Percentiles rank a stretch among this genome's conserved stretches.
Conservation (phyloP, 2,329 filamentous ascomycete genomes). For the Fusarium palustre region DNA sequence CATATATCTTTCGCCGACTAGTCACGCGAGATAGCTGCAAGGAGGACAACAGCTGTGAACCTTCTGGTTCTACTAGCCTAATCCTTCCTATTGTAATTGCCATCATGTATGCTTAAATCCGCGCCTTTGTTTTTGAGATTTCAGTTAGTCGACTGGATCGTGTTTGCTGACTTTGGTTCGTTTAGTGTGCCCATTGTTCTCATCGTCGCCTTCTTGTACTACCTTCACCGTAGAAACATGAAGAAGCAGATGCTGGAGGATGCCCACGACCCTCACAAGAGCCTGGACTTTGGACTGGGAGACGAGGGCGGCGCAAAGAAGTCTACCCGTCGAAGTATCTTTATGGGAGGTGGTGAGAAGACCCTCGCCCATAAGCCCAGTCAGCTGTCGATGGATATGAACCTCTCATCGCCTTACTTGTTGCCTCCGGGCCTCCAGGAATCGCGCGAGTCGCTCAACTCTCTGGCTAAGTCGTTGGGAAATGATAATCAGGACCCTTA, state of each 20-base stretch:
- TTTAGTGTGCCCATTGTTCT: conserved; percentile 79
- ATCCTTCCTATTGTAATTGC: conserved; percentile 76
- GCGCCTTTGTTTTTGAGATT: conserved; percentile 4
- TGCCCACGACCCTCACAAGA: conserved; percentile 85
- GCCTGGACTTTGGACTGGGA: conserved; percentile 89
- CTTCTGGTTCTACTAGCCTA: conserved; percentile 58
- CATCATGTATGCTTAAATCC: conserved; percentile 70
- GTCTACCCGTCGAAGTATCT: conserved; percentile 51
- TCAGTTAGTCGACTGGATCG: conserved; percentile 3
- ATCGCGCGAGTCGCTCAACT: conserved; percentile 88
- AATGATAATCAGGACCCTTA: conserved; percentile 88
- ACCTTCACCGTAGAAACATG: conserved; percentile 82
- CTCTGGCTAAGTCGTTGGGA: conserved; percentile 80
- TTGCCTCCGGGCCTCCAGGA: conserved; percentile 83
- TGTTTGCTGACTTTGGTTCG: conserved; percentile 34
- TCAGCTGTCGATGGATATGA: conserved; percentile 78
- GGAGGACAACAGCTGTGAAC: conserved; percentile 64
- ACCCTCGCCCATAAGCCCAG: conserved; percentile 56
- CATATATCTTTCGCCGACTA: conserved; percentile 36
- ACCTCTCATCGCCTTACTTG: conserved; percentile 88
- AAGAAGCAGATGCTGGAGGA: conserved; percentile 82
- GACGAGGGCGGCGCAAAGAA: conserved; percentile 50
- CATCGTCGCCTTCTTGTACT: conserved; percentile 75
- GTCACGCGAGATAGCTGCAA: conserved; percentile 42
- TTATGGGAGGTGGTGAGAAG: conserved; percentile 67